Conservation (phyloP, 2,329 filamentous ascomycete species). For the Capronia epimyces region DNA sequence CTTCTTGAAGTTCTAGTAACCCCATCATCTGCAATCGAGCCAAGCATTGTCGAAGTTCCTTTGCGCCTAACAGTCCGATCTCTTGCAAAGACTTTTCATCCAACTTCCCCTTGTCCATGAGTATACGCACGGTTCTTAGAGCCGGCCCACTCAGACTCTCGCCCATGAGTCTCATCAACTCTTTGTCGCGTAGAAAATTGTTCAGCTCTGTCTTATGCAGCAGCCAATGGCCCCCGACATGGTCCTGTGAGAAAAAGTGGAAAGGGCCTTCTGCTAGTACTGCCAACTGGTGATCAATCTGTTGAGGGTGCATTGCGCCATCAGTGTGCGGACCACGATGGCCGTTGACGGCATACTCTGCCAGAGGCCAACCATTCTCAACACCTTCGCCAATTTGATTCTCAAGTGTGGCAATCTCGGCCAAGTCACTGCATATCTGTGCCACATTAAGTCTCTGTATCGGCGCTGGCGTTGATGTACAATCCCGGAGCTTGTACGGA, state of each 20-base stretch:
- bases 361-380: slow-evolving; percentile 4
- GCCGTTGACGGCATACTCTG: slow-evolving; percentile 7
- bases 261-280: slow-evolving; percentile 46
- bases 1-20: slow-evolving; percentile 85
- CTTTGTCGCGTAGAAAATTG: slow-evolving; percentile 63
- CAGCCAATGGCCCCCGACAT: slow-evolving; percentile 68
- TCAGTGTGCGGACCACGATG: slow-evolving; percentile 3
- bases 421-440: slow-evolving; percentile 5
- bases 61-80: slow-evolving; percentile 75
- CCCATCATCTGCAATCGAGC: slow-evolving; percentile 80
- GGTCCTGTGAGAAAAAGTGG: slow-evolving; percentile 33
- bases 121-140: slow-evolving; percentile 74
- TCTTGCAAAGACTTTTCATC: slow-evolving; percentile 85
- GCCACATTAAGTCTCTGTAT: slow-evolving; percentile 9
- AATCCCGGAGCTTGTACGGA: slow-evolving; percentile 10
- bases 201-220: slow-evolving; percentile 75
- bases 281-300: slow-evolving; percentile 37
- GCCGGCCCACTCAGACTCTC: slow-evolving; percentile 20
- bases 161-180: slow-evolving; percentile 67
- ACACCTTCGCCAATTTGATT: not conserved
- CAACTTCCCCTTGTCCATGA: slow-evolving; percentile 83
- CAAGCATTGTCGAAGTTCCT: slow-evolving; percentile 78
- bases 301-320: slow-evolving; percentile 6
- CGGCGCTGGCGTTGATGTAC: not conserved
- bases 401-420: not conserved